Evolutionary conservation across 176 grass and related monocot species (phyloP).

Genomic region (Alopecurus myosuroides): DNA sequence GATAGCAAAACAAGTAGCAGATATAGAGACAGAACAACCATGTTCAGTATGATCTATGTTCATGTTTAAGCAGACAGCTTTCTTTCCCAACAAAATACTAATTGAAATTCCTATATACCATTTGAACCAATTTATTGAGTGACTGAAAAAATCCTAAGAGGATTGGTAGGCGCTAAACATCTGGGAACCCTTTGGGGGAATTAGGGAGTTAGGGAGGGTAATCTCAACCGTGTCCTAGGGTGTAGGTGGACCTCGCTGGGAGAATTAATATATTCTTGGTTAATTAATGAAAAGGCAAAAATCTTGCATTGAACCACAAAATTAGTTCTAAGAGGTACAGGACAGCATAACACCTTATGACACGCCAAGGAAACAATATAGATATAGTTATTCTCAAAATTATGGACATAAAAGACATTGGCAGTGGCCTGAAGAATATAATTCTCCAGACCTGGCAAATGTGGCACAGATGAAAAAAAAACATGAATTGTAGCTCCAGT

Average conservation of each 20-base stretch:
- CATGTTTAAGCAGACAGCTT: background rate
- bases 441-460: background rate
- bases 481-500: background rate
- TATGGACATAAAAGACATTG: background rate
- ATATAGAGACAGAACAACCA: background rate
- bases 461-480: background rate
- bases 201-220: background rate
- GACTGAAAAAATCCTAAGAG: background rate
- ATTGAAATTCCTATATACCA: background rate
- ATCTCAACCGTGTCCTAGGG: background rate
- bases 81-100: conserved; percentile 2
- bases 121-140: background rate
- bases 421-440: background rate
- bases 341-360: background rate
- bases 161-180: background rate
- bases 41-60: background rate
- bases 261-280: background rate
- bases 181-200: background rate
- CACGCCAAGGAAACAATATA: background rate
- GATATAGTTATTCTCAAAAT: background rate
- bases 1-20: background rate
- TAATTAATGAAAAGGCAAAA: background rate
- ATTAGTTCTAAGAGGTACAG: background rate
- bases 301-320: background rate
- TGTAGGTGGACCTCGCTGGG: background rate